A percentile compares a stretch with the other conserved stretches of the same genome.
Conservation (phyloP, 768 basidiomycete species). For the Boletus eberwhitei region DNA sequence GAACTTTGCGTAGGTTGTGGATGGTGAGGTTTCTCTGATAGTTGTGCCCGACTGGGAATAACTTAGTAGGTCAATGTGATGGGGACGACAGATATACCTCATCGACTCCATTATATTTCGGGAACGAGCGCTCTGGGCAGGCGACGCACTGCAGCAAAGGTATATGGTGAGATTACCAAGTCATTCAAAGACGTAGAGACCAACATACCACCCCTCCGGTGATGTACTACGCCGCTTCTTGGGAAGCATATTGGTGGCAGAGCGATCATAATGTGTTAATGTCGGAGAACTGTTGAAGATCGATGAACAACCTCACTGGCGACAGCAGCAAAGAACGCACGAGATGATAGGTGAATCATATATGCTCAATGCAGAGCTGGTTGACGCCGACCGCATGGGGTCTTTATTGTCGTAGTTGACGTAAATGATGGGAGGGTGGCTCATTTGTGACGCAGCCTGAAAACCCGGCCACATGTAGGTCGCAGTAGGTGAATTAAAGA, state of each 20-base stretch:
- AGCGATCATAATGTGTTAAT: slow-evolving; percentile 25
- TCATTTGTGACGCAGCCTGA: slow-evolving; percentile 43
- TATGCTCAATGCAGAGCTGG: slow-evolving; percentile 27
- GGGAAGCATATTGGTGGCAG: slow-evolving; percentile 29
- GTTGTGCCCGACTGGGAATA: slow-evolving; percentile 20
- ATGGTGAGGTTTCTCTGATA: slow-evolving; percentile 18
- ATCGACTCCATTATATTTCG: slow-evolving; percentile 24
- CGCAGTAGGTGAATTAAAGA: slow-evolving; percentile 43
- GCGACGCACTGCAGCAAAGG: slow-evolving; percentile 10
- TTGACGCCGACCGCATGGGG: slow-evolving; percentile 31
- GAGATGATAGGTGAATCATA: slow-evolving; percentile 29
- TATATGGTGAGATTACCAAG: slow-evolving; percentile 11
- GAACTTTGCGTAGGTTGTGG: slow-evolving; percentile 7
- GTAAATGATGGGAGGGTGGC: slow-evolving; percentile 38
- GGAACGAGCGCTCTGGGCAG: slow-evolving; percentile 14
- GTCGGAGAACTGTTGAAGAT: slow-evolving; percentile 27
- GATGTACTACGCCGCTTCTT: slow-evolving; percentile 34
- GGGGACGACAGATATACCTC: slow-evolving; percentile 19
- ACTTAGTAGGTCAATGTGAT: slow-evolving; percentile 6
- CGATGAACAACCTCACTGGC: slow-evolving; percentile 12
- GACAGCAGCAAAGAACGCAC: slow-evolving; percentile 26
- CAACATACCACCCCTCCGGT: slow-evolving; percentile 28
- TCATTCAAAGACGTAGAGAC: background rate
- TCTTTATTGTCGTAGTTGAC: slow-evolving; percentile 34
- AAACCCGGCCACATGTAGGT: slow-evolving; percentile 49